Percentiles rank a stretch among this genome's conserved stretches.
phyloP scores from a whole-genome alignment of 1,139 yeast genomes.

The Pichia kudriavzevii region DNA sequence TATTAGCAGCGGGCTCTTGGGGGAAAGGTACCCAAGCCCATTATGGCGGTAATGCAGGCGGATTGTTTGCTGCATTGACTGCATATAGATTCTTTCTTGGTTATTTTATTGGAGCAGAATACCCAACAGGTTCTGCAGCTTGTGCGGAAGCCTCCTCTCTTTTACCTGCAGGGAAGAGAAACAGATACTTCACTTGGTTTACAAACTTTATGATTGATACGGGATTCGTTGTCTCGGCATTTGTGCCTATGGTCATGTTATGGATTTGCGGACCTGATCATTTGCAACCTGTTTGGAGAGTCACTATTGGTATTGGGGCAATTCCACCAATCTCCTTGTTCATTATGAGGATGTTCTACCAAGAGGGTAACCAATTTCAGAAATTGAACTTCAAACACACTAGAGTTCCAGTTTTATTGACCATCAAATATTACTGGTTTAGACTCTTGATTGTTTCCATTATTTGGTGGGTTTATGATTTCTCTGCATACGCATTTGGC shows the following conservation, averaged over 20 bases:
- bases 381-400: conserved; percentile 63
- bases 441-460: conserved; percentile 63
- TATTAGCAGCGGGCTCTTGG: conserved; percentile 82
- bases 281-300: conserved; percentile 82
- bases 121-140: conserved; percentile 89
- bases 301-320: conserved; percentile 90
- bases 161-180: conserved; percentile 74
- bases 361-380: conserved; percentile 63
- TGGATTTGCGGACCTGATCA: conserved; percentile 74
- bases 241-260: conserved; percentile 77
- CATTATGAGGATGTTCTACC: conserved; percentile 65
- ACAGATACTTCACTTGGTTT: conserved; percentile 83
- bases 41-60: conserved; percentile 43
- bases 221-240: conserved; percentile 79
- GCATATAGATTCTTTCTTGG: conserved; percentile 84
- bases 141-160: conserved; percentile 85
- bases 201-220: conserved; percentile 82
- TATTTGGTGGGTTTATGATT: conserved; percentile 89
- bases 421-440: conserved; percentile 78
- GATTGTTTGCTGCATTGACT: conserved; percentile 75
- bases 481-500: conserved; percentile 81
- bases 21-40: conserved; percentile 44
- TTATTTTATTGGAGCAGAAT: conserved; percentile 80
- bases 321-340: conserved; percentile 77
- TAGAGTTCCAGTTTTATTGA: conserved; percentile 57